Evolutionary conservation across 1,284 basidiomycete species (phyloP), one percentile per base, ranked within the genome.

Genomic region (Puccinia horiana): DNA sequence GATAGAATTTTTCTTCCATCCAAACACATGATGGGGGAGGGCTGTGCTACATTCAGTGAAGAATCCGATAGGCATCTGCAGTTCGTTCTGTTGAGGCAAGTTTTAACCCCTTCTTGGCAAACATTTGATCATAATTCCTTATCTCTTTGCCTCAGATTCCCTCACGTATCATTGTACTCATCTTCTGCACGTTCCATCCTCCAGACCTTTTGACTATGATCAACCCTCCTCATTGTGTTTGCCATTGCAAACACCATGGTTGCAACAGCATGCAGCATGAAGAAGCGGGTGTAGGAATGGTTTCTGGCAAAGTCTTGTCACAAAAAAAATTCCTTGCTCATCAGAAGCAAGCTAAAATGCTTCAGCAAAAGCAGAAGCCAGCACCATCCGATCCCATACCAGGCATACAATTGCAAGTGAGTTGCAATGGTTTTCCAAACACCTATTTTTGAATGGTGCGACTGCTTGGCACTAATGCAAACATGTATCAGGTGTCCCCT

Each of bases 191-290:
- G 32, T 18, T 11, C 8, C 63, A 20, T 29, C 20, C 32, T 16
- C 63, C 63, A 6, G 37, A 11, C 32, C 26, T 40, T 40, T 9
- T 14, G 23, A 44, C 35, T 6, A 67, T 67, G 63, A 6, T 26
- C 37, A 67, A 67, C 35, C 32, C 32, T 29, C 37, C 63, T 40
- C 20, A 5, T 3, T 18, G 12, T 40, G 35, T 67, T 67, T 67
- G 63, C 26, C 63, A 40, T 26, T 67, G 63, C 29, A 26, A 63
- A 63, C 14, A n/a, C n/a, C n/a, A n/a, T n/a, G n/a, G n/a, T n/a
- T n/a, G n/a, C n/a, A n/a, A n/a, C n/a, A n/a, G n/a, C 16, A 63
- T 26, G n/a, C 61, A 63, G n/a, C 61, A 63, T 32, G 61, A 63
- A 63, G 61, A 63, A 32, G 61, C 11, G 11, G 61, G 61, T 4